Percentiles rank a stretch among this genome's conserved stretches.
Evolutionary conservation across 148 eudicot genomes (phyloP).

Genomic region (Camellia granthamiana): DNA sequence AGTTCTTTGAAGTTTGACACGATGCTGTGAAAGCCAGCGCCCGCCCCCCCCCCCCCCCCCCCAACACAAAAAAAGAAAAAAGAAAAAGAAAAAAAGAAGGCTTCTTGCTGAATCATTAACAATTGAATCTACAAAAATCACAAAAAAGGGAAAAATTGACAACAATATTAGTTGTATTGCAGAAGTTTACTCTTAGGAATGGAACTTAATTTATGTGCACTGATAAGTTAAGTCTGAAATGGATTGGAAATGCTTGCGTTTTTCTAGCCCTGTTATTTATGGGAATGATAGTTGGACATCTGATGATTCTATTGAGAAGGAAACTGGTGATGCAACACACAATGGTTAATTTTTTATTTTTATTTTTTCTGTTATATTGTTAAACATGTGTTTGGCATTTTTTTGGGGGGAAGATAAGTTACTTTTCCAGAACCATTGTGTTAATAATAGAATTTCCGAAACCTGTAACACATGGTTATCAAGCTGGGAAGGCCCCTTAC

Average conservation of each 20-base stretch:
- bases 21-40: no score
- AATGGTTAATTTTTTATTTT: background rate
- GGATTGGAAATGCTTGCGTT: constrained; percentile 1
- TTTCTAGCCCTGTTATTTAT: background rate
- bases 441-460: background rate
- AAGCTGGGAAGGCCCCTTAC: no score
- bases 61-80: no score
- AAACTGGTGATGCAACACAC: background rate
- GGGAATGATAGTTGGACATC: background rate
- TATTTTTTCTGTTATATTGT: background rate
- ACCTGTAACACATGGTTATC: no score
- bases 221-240: background rate
- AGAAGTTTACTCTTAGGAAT: background rate
- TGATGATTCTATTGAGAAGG: background rate
- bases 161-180: background rate
- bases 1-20: background rate
- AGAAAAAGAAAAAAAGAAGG: background rate
- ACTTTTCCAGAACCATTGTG: background rate
- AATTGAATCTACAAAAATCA: background rate
- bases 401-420: background rate
- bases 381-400: background rate
- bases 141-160: background rate
- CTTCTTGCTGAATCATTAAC: background rate
- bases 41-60: no score
- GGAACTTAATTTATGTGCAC: background rate